These are phyloP conservation scores for Fusarium buharicum DNA, from an alignment of 2,329 filamentous ascomycete genomes.

Conservation along the genomic window DNA sequence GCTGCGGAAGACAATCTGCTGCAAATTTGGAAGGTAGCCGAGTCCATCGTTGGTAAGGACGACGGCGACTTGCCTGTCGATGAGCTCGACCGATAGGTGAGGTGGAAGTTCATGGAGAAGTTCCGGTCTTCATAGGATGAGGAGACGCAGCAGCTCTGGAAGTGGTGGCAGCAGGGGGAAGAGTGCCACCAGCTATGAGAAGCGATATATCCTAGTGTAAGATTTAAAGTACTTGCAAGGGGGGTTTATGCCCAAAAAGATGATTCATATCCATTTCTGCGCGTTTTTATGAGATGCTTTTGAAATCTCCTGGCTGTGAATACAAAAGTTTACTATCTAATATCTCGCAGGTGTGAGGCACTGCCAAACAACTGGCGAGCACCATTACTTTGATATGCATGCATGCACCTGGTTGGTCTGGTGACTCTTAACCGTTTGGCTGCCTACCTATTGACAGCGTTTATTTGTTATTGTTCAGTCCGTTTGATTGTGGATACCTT, in stretches of 20 bases:
- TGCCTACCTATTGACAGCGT: background rate
- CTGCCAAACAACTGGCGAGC: conserved; percentile 12
- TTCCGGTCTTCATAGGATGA: conserved; percentile 48
- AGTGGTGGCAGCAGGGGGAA: conserved; percentile 31
- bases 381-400: background rate
- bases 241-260: conserved; percentile 2
- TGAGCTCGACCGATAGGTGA: conserved; percentile 73
- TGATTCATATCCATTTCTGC: conserved; percentile 4
- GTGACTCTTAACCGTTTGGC: background rate
- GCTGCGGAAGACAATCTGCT: conserved; percentile 97
- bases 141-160: conserved; percentile 42
- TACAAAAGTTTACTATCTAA: background rate
- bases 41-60: conserved; percentile 82
- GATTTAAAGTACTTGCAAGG: conserved; percentile 12
- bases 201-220: conserved; percentile 35
- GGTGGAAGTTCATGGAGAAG: conserved; percentile 50
- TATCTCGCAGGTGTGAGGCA: conserved; percentile 5
- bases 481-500: conserved; percentile 2
- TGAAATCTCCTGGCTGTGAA: background rate
- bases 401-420: background rate
- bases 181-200: conserved; percentile 23
- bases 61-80: conserved; percentile 79
- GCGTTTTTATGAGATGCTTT: conserved; percentile 7
- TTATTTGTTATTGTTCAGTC: conserved; percentile 4
- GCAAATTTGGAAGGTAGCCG: conserved; percentile 91